phyloP scores from a whole-genome alignment of 2,329 filamentous ascomycete species.

The Stachybotrys chartarum region DNA sequence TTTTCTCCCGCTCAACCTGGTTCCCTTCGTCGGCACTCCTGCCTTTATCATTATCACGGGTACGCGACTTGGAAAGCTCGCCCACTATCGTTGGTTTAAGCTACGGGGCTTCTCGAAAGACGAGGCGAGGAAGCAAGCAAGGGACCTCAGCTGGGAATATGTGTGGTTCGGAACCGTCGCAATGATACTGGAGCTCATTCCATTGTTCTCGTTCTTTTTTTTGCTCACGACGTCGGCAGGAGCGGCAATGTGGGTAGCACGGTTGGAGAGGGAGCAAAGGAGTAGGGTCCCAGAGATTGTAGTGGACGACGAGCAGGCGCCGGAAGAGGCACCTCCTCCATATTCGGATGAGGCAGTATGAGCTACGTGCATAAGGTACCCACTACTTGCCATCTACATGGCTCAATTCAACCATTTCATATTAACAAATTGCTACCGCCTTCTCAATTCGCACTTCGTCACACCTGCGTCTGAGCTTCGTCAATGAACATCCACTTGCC shows the following conservation, averaged over 20 bases:
- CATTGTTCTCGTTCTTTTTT: slow-evolving; percentile 89
- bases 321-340: slow-evolving; percentile 12
- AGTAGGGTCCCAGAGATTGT: slow-evolving; percentile 7
- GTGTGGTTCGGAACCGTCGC: slow-evolving; percentile 89
- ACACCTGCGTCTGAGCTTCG: no score
- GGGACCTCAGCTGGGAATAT: slow-evolving; percentile 68
- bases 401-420: background rate
- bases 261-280: slow-evolving; percentile 57
- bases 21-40: slow-evolving; percentile 75
- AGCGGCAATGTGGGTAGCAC: slow-evolving; percentile 77
- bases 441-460: no score
- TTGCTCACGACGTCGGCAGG: slow-evolving; percentile 80
- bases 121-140: slow-evolving; percentile 64
- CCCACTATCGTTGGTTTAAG: slow-evolving; percentile 87
- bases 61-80: slow-evolving; percentile 76
- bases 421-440: background rate
- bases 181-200: slow-evolving; percentile 79
- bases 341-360: slow-evolving; percentile 20
- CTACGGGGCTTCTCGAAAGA: slow-evolving; percentile 68
- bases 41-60: slow-evolving; percentile 86
- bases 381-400: background rate
- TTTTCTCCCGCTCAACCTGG: slow-evolving; percentile 76
- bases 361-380: background rate
- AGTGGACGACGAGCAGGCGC: slow-evolving; percentile 1
- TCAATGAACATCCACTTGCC: no score